Conservation (phyloP, 2,329 filamentous ascomycete species). For the Orbilia ellipsospora region DNA sequence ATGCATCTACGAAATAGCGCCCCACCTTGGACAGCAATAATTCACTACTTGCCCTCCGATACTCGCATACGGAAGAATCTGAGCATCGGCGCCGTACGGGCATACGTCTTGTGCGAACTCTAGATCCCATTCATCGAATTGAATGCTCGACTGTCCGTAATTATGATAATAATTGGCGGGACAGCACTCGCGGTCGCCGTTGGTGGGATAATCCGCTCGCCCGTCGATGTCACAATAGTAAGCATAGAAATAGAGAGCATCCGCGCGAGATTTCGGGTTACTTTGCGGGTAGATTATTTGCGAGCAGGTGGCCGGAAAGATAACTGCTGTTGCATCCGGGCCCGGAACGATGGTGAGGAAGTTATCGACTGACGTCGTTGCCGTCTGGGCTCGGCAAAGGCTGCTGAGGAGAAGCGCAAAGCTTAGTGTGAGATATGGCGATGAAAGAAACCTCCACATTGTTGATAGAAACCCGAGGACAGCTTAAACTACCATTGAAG, state of each 20-base stretch:
- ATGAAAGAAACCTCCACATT: too few relatives aligned
- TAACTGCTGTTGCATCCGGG: too few relatives aligned
- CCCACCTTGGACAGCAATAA: conserved; percentile 44
- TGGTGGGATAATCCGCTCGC: neutral
- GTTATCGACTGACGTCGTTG: too few relatives aligned
- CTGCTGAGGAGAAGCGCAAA: too few relatives aligned
- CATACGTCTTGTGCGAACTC: conserved; percentile 9
- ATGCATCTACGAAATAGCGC: conserved; percentile 4
- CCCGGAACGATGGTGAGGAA: too few relatives aligned
- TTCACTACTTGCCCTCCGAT: conserved; percentile 2
- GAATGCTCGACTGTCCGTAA: too few relatives aligned
- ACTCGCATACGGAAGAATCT: neutral
- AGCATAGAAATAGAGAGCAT: neutral
- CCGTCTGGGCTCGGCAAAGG: too few relatives aligned
- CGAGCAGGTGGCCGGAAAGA: too few relatives aligned
- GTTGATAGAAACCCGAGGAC: too few relatives aligned
- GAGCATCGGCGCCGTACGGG: conserved; percentile 12
- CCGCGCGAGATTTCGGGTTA: neutral
- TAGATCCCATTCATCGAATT: neutral
- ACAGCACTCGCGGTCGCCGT: neutral
- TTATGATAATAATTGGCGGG: neutral
- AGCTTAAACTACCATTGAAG: too few relatives aligned
- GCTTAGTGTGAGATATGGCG: too few relatives aligned
- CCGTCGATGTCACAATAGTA: neutral
- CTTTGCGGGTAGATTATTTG: too few relatives aligned